These are phyloP conservation scores for Kregervanrija fluxuum DNA, from an alignment of 805 yeast genomes.

Conservation along the genomic window DNA sequence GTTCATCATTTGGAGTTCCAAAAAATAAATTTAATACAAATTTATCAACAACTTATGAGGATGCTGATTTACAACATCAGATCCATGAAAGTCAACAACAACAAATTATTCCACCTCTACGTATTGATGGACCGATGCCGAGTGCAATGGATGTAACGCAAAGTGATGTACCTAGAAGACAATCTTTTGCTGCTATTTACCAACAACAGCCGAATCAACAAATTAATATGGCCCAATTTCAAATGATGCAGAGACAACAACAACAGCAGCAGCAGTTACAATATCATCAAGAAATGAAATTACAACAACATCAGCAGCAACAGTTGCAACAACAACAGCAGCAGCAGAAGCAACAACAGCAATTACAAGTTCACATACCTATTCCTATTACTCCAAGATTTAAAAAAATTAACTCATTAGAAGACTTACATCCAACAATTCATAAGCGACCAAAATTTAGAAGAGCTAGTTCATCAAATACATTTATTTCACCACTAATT, in stretches of 20 bases:
- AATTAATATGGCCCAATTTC: slow-evolving; percentile 1
- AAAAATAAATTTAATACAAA: slow-evolving; percentile 14
- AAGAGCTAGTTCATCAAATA: slow-evolving; percentile 52
- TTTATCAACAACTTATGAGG: slow-evolving; percentile 24
- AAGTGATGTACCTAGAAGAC: slow-evolving; percentile 20
- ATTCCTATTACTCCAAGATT: slow-evolving; percentile 34
- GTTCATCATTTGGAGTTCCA: slow-evolving; percentile 7
- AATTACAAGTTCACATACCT: no score
- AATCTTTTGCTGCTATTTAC: slow-evolving; percentile 25
- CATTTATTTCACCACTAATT: slow-evolving; percentile 67
- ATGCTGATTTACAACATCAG: slow-evolving; percentile 7
- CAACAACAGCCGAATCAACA: slow-evolving; percentile 12
- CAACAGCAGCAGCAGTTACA: no score
- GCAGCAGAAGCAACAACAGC: no score
- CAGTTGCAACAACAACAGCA: no score
- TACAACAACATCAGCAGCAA: no score
- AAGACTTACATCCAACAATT: slow-evolving; percentile 54
- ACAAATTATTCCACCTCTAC: slow-evolving; percentile 26
- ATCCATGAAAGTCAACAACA: slow-evolving; percentile 12
- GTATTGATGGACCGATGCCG: slow-evolving; percentile 26
- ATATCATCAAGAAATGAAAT: no score
- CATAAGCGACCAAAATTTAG: slow-evolving; percentile 64
- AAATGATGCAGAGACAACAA: not conserved
- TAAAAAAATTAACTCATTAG: slow-evolving; percentile 30
- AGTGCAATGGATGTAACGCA: slow-evolving; percentile 8